phyloP scores from a whole-genome alignment of 139 green algal genomes.

The Tetradesmus obliquus region DNA sequence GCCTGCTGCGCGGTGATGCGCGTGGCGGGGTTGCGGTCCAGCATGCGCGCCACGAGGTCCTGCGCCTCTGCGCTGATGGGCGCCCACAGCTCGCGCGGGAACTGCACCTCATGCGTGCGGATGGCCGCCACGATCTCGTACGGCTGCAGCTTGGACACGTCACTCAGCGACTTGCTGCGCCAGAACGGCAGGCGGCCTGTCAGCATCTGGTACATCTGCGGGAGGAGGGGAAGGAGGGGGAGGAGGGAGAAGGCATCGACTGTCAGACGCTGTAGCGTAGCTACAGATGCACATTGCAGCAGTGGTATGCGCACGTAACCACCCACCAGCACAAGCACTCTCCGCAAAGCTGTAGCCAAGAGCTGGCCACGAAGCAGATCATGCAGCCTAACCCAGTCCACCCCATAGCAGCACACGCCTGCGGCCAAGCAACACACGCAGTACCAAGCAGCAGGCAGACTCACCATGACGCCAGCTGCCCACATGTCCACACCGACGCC shows the following conservation, averaged over 20 bases:
- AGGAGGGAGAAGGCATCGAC: background rate
- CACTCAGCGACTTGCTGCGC: conserved; percentile 38
- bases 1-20: conserved; percentile 59
- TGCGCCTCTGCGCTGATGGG: conserved; percentile 59
- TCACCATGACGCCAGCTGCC: conserved; percentile 56
- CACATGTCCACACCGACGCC: conserved; percentile 76
- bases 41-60: conserved; percentile 52
- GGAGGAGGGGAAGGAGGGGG: background rate
- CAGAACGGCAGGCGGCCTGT: conserved; percentile 67
- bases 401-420: background rate
- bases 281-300: too few relatives aligned
- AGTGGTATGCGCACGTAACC: background rate
- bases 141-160: conserved; percentile 21
- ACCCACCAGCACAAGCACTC: too few relatives aligned
- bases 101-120: conserved; percentile 19
- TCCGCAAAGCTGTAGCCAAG: background rate
- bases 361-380: background rate
- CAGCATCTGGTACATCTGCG: conserved; percentile 69
- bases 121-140: conserved; percentile 28
- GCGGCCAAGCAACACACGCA: background rate
- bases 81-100: conserved; percentile 59
- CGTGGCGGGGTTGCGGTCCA: conserved; percentile 65
- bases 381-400: background rate
- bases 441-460: conserved; percentile 4
- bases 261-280: background rate